Evolutionary conservation across 768 basidiomycete genomes (phyloP), one percentile per base, ranked within the genome.

Genomic region (Hirschioporus abietinus): DNA sequence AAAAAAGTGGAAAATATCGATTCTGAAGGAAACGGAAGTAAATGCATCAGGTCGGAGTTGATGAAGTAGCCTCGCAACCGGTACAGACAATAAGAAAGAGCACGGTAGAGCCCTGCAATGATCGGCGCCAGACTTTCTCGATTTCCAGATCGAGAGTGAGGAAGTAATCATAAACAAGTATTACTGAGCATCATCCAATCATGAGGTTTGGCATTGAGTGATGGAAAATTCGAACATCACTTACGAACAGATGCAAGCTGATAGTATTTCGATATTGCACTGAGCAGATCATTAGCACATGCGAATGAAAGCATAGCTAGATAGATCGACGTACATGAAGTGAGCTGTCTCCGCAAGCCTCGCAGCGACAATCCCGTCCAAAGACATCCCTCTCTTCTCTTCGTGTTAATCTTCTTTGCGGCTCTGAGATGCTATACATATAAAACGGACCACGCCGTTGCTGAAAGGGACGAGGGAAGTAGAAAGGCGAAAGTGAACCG

Each of bases 71-170:
- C 30, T 30, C 30, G 30, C 30, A 30, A 30, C 30, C 30, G 30
- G 12, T 10, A 52, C 42, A 12, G 42, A 52, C 42, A 5, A 27
- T n/a, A 58, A 58, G 57, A 26, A 42, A 58, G 57, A 64, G 35
- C 15, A 34, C 23, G 23, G 63, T 30, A 24, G 27, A 27, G 35
- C 27, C 6, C 23, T 27, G 25, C 15, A 42, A 64, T 64, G 27
- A 24, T 18, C 35, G 63, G 15, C 35, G 75, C 80, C 81, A 82
- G 4, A 82, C 76, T 63, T 76, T 73, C 64, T 74, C 72, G 61
- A 80, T 78, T 74, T 82, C 82, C 64, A 79, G 78, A 63, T 77
- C 77, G 34, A 76, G 67, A 7, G 80, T 81, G 35, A 81, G 74
- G 34, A 76, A 63, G 17, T 81, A 78, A 66, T 82, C 81, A 76